Base-by-base conservation (phyloP, 2,329 filamentous ascomycete species). In the Escovopsis sp. region DNA sequence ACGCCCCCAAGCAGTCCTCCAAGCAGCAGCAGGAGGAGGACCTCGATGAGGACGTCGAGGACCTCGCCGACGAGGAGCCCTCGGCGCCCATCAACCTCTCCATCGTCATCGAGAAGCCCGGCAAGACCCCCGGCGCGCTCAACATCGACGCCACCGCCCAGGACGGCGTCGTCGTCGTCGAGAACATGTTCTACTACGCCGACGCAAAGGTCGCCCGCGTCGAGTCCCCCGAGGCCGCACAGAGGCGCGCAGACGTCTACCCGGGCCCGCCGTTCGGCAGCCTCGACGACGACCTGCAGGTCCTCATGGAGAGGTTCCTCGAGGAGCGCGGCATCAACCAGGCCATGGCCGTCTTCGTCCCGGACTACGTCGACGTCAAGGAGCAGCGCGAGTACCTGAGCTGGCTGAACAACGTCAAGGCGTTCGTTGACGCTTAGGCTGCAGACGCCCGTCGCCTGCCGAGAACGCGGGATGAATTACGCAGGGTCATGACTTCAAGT, bases 301-400 rank as follows among this genome's bases (percentile, higher is more conserved):
- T 86, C 42, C 73, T 94, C 54, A 73, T 96, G 60, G 89, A 96
- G 73, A 78, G 82, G 54, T 98, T 89, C 69, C 75, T 98, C 49
- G 87, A 94, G 64, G 91, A 95, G 74, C 78, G 91, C 54, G 91
- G 89, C 50, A 77, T 98, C 65, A 86, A 89, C 57, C 80, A 82
- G 54, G 76, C 81, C 45, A 75, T 98, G 54, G 89, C 88, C 42
- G 68, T 88, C 52, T 95, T 96, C 64, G 81, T 94, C 37, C 86
- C 88, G 33, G 88, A 96, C 62, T 98, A 94, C 68, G 88, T 96
- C 58, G 87, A 96, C 60, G 77, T 84, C 66, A 98, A 98, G 80
- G 91, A 98, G 77, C 89, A 96, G 77, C 83, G 80, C 67, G 91
- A 98, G 73, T 98, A 98, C 65, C 69, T 93, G 48, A 69, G 74